phyloP scores from a whole-genome alignment of 768 basidiomycete genomes.

The Naganishia friedmannii region DNA sequence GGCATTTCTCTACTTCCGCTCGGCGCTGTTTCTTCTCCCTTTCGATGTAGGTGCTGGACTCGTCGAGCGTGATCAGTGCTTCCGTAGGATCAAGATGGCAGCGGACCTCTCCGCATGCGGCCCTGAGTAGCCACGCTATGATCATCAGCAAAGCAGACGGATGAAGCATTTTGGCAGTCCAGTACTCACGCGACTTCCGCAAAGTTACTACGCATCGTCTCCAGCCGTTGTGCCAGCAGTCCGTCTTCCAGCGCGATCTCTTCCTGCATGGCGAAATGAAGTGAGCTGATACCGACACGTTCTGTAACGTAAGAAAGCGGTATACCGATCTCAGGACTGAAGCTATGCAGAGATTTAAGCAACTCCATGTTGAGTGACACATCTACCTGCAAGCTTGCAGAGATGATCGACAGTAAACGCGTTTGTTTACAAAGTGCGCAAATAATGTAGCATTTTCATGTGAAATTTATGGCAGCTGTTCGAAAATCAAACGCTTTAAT shows the following conservation, averaged over 20 bases:
- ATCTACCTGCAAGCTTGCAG: constrained; percentile 11
- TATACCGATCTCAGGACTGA: not conserved
- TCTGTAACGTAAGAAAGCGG: too few relatives aligned
- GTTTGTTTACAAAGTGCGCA: constrained; percentile 19
- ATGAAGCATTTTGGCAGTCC: too few relatives aligned
- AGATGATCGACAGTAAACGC: not conserved
- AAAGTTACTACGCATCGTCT: constrained; percentile 24
- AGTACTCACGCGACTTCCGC: constrained; percentile 17
- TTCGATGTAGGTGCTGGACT: constrained; percentile 18
- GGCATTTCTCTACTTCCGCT: constrained; percentile 19
- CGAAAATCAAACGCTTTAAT: too few relatives aligned
- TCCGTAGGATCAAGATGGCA: constrained; percentile 14
- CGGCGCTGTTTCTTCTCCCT: constrained; percentile 16
- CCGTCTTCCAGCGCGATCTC: constrained; percentile 8
- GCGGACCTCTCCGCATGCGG: constrained; percentile 13
- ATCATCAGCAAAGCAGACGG: not conserved
- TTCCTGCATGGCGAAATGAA: constrained; percentile 6
- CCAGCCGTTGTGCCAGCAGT: constrained; percentile 17
- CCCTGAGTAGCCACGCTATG: not conserved
- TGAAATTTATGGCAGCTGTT: too few relatives aligned
- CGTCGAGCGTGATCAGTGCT: constrained; percentile 17
- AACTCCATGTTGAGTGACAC: constrained; percentile 7
- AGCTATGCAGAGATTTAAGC: not conserved
- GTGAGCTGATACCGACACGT: too few relatives aligned
- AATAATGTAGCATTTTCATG: too few relatives aligned